Conservation (phyloP, 345 rosid genomes). For the Salix caprea region DNA sequence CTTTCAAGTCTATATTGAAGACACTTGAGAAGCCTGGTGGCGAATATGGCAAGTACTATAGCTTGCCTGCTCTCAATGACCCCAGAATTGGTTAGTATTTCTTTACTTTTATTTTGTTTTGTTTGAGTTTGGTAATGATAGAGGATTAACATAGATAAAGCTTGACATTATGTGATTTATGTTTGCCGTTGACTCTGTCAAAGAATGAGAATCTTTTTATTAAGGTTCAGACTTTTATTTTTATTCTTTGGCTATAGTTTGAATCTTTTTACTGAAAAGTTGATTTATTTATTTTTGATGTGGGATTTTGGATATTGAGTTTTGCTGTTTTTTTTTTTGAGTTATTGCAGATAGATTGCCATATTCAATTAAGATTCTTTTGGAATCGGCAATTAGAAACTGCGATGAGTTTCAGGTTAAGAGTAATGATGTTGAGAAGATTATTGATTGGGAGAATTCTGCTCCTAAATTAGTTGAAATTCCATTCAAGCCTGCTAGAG, state of each 20-base stretch:
- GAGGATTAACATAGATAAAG: background rate
- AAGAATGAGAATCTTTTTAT: background rate
- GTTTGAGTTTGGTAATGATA: constrained; percentile 5
- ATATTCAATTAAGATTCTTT: constrained; percentile 62
- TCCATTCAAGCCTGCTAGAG: constrained; percentile 83
- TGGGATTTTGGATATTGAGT: background rate
- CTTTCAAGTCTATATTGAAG: constrained; percentile 53
- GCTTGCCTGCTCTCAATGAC: constrained; percentile 66
- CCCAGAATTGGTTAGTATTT: constrained; percentile 57
- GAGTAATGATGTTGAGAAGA: constrained; percentile 77
- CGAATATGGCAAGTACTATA: constrained; percentile 58
- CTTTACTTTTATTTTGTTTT: background rate
- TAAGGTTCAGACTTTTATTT: too few relatives aligned
- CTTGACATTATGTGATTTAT: background rate
- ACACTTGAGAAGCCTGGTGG: constrained; percentile 66
- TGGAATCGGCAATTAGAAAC: constrained; percentile 74
- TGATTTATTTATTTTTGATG: background rate
- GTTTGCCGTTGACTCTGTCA: background rate
- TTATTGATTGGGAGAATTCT: constrained; percentile 69
- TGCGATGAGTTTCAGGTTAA: constrained; percentile 78
- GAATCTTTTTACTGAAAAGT: background rate
- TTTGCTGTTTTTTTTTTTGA: background rate
- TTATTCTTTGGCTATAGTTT: background rate
- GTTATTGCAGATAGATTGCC: constrained; percentile 60
- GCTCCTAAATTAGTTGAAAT: constrained; percentile 71